phyloP scores from a whole-genome alignment of 257 asterid species.

The Solanum lycopersicoides region DNA sequence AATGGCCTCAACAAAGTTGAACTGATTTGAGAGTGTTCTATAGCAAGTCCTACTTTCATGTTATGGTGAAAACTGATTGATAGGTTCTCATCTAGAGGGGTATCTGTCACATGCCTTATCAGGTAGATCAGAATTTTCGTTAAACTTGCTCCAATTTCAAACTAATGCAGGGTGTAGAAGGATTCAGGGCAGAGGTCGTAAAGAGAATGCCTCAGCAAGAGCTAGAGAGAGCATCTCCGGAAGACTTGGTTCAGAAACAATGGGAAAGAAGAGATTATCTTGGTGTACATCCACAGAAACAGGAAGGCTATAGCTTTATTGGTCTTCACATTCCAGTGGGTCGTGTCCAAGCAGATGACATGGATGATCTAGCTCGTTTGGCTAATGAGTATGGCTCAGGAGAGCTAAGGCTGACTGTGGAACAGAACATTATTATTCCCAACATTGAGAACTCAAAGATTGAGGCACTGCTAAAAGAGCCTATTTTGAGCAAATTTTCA shows the following conservation, averaged over 20 bases:
- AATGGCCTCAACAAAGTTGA: background rate
- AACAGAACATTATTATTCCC: constrained; percentile 85
- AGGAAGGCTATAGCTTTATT: constrained; percentile 62
- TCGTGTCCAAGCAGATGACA: constrained; percentile 81
- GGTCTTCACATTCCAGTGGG: constrained; percentile 94
- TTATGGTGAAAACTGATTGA: background rate
- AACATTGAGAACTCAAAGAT: constrained; percentile 52
- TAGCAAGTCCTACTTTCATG: background rate
- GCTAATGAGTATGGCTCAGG: constrained; percentile 79
- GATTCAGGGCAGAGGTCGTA: constrained; percentile 74
- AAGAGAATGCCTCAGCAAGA: constrained; percentile 62
- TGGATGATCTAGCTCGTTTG: constrained; percentile 82
- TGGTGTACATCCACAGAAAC: constrained; percentile 84
- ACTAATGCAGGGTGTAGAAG: constrained; percentile 68
- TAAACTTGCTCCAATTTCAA: background rate
- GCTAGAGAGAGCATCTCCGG: constrained; percentile 66
- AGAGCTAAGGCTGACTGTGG: constrained; percentile 85
- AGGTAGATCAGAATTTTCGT: too few species aligned
- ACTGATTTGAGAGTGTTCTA: background rate
- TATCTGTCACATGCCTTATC: background rate
- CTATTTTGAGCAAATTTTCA: constrained; percentile 38
- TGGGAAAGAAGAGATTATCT: constrained; percentile 87
- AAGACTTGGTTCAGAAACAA: constrained; percentile 47
- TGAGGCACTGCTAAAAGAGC: constrained; percentile 50
- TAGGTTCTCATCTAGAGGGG: background rate